Conservation (phyloP, 1,284 basidiomycete species). For the Puccinia hordei region DNA sequence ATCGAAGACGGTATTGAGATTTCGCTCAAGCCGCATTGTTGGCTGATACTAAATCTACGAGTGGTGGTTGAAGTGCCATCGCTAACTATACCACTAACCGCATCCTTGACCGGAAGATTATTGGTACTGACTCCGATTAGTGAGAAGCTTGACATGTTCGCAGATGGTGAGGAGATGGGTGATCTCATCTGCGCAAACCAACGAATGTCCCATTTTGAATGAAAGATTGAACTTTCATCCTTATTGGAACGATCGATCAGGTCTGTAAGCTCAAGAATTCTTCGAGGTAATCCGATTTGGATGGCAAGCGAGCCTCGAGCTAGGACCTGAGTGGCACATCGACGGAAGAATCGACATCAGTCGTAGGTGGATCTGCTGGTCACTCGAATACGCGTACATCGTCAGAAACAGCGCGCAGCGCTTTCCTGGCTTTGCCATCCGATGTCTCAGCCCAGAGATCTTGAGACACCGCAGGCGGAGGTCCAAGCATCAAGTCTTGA, state of each 20-base stretch:
- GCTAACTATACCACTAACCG: conserved; percentile 11
- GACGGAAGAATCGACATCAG: background rate
- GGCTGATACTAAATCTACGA: conserved; percentile 41
- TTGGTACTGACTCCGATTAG: conserved; percentile 34
- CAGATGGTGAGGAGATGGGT: background rate
- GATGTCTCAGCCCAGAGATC: conserved; percentile 42
- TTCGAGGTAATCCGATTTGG: conserved; percentile 32
- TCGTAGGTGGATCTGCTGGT: background rate
- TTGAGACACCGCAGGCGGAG: conserved; percentile 34
- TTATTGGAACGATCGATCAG: conserved; percentile 25
- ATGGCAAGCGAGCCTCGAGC: conserved; percentile 32
- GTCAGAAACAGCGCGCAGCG: conserved; percentile 45
- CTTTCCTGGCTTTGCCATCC: conserved; percentile 32
- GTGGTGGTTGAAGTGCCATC: conserved; percentile 22
- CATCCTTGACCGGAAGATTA: background rate
- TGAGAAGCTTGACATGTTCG: conserved; percentile 33
- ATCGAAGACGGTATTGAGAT: conserved; percentile 13
- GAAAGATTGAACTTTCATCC: conserved; percentile 50
- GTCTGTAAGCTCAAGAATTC: conserved; percentile 45
- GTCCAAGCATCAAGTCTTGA: background rate
- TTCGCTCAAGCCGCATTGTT: conserved; percentile 29
- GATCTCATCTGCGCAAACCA: conserved; percentile 31
- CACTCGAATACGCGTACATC: background rate
- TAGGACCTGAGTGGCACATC: conserved; percentile 6
- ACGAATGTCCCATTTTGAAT: conserved; percentile 38